A percentile compares a stretch with the other conserved stretches of the same genome.
phyloP scores from a whole-genome alignment of 331 rosid species.

The Spiraea crenata region DNA sequence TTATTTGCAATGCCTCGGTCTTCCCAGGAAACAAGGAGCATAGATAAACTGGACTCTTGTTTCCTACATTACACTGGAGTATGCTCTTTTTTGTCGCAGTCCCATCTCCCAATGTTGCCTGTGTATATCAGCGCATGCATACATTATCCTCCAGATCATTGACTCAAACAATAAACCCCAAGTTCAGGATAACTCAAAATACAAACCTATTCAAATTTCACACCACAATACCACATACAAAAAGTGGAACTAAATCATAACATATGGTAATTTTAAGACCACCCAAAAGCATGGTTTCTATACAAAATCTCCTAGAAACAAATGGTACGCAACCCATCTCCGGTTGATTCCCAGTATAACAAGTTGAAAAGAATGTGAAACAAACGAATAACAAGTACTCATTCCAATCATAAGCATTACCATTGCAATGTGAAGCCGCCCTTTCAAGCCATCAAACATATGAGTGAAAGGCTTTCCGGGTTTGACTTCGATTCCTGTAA shows the following conservation, averaged over 20 bases:
- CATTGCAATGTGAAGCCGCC: conserved; percentile 88
- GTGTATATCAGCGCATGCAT: conserved; percentile 1
- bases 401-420: conserved; percentile 29
- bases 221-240: no score
- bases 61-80: conserved; percentile 86
- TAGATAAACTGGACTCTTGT: conserved; percentile 68
- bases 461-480: conserved; percentile 79
- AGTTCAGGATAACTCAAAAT: not conserved
- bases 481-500: conserved; percentile 75
- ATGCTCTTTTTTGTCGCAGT: conserved; percentile 52
- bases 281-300: not conserved
- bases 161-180: conserved; percentile 1
- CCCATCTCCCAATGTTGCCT: conserved; percentile 80
- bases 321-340: not conserved
- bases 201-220: not conserved
- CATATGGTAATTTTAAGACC: not conserved
- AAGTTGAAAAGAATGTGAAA: not conserved
- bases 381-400: not conserved
- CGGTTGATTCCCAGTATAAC: not conserved
- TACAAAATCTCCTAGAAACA: not conserved
- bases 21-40: conserved; percentile 70
- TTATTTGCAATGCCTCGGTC: conserved; percentile 67
- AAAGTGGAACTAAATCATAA: not conserved
- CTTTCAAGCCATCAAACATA: conserved; percentile 41
- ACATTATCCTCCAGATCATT: not conserved